These are phyloP conservation scores for Poa pratensis DNA, from an alignment of 176 grass and related monocot species.

Conservation along the genomic window DNA sequence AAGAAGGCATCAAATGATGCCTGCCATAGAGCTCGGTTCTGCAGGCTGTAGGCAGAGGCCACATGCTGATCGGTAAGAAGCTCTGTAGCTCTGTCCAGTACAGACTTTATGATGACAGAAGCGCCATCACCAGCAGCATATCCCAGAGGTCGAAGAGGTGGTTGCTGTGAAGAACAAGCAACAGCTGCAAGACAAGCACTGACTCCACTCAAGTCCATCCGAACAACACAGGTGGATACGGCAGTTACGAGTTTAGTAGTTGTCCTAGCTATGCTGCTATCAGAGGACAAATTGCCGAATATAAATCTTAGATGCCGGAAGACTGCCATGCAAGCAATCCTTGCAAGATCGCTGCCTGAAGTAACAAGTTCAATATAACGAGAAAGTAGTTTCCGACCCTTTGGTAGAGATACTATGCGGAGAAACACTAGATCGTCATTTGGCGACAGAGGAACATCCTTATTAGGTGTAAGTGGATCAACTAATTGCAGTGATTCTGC, in stretches of 20 bases:
- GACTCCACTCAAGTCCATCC: slow-evolving; percentile 70
- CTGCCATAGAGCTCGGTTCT: slow-evolving; percentile 70
- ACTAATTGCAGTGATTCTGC: slow-evolving; percentile 76
- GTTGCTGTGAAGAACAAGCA: slow-evolving; percentile 77
- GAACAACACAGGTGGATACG: slow-evolving; percentile 50
- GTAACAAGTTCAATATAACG: slow-evolving; percentile 64
- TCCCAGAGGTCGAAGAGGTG: slow-evolving; percentile 73
- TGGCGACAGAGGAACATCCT: slow-evolving; percentile 44
- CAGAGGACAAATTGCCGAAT: slow-evolving; percentile 58
- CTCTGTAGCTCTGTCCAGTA: slow-evolving; percentile 68
- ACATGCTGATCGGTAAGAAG: slow-evolving; percentile 59
- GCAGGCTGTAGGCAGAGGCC: slow-evolving; percentile 44
- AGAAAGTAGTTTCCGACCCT: slow-evolving; percentile 77
- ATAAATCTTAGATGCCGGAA: slow-evolving; percentile 78
- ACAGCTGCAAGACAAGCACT: slow-evolving; percentile 88
- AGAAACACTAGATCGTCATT: slow-evolving; percentile 77
- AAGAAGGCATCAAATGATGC: slow-evolving; percentile 86
- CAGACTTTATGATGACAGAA: slow-evolving; percentile 69
- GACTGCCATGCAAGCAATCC: slow-evolving; percentile 77
- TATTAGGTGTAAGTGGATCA: slow-evolving; percentile 71
- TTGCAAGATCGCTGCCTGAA: slow-evolving; percentile 54
- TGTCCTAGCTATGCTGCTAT: slow-evolving; percentile 52
- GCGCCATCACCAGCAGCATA: slow-evolving; percentile 69
- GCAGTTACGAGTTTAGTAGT: slow-evolving; percentile 55
- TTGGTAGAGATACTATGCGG: slow-evolving; percentile 74